Conservation (phyloP, 2,329 filamentous ascomycete genomes). For the Aspergillus puulaauensis region DNA sequence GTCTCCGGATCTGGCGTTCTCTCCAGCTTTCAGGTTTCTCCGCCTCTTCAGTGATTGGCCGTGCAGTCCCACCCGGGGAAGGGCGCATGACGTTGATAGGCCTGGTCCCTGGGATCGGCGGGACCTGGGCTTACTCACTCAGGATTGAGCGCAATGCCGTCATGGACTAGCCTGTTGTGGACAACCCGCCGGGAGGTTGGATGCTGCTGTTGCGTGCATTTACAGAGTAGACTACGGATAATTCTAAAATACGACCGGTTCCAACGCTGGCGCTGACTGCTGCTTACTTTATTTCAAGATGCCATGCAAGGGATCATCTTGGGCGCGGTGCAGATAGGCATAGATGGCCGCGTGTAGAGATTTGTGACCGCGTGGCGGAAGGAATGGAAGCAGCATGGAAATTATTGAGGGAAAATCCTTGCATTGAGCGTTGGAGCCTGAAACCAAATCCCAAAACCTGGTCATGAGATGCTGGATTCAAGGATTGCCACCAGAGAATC, state of each 20-base stretch:
- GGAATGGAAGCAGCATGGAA: background rate
- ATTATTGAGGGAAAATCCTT: background rate
- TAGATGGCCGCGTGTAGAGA: too few relatives aligned
- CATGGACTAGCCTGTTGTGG: slow-evolving; percentile 20
- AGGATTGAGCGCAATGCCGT: slow-evolving; percentile 9
- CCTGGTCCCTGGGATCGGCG: slow-evolving; percentile 1
- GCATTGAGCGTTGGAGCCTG: too few relatives aligned
- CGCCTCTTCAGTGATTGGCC: background rate
- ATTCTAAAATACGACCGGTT: too few relatives aligned
- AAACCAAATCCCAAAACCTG: too few relatives aligned
- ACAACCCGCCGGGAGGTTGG: slow-evolving; percentile 15
- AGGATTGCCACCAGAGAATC: background rate
- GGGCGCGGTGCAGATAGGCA: too few relatives aligned
- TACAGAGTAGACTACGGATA: too few relatives aligned
- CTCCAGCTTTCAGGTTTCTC: slow-evolving; percentile 7
- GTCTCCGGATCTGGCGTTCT: slow-evolving; percentile 20
- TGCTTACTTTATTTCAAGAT: too few relatives aligned
- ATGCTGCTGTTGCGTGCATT: background rate
- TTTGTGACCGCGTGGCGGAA: background rate
- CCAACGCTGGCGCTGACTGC: too few relatives aligned
- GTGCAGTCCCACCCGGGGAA: background rate
- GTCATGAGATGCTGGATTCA: background rate
- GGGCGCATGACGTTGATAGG: background rate
- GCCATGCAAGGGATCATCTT: background rate
- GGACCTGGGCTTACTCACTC: background rate